phyloP scores from a whole-genome alignment of 2,329 filamentous ascomycete genomes.

The Epichloe festucae region DNA sequence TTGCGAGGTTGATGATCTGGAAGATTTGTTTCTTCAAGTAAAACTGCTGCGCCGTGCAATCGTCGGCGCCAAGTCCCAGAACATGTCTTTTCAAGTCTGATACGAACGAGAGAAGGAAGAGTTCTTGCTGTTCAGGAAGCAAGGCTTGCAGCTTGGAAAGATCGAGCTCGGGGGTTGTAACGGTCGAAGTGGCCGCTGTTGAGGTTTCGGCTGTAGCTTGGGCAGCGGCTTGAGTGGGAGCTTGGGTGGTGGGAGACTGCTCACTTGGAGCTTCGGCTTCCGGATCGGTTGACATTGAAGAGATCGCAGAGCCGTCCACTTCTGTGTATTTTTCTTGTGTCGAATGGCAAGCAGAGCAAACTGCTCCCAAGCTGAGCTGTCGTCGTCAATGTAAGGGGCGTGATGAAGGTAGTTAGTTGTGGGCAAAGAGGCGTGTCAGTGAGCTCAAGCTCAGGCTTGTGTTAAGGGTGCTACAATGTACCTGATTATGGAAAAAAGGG shows the following conservation, averaged over 20 bases:
- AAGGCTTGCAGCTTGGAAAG: constrained; percentile 78
- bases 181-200: constrained; percentile 23
- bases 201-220: constrained; percentile 8
- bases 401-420: not conserved
- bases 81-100: constrained; percentile 75
- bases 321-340: not conserved
- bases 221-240: not conserved
- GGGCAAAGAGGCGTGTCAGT: not conserved
- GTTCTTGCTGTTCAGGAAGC: constrained; percentile 87
- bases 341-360: not conserved
- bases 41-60: constrained; percentile 77
- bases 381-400: not conserved
- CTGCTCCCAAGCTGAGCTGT: not conserved
- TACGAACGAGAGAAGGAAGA: constrained; percentile 83
- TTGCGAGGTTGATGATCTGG: constrained; percentile 76
- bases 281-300: constrained; percentile 23
- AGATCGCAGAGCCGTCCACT: not conserved
- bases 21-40: constrained; percentile 90
- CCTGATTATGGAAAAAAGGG: too few relatives aligned
- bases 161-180: constrained; percentile 67
- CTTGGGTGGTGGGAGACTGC: constrained; percentile 5
- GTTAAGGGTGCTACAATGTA: too few relatives aligned
- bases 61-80: constrained; percentile 57
- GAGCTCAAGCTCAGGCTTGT: not conserved
- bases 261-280: constrained; percentile 21